Evolutionary conservation across 306 rosid species (phyloP), one percentile per base, ranked within the genome.

Genomic region (Argentina anserina): DNA sequence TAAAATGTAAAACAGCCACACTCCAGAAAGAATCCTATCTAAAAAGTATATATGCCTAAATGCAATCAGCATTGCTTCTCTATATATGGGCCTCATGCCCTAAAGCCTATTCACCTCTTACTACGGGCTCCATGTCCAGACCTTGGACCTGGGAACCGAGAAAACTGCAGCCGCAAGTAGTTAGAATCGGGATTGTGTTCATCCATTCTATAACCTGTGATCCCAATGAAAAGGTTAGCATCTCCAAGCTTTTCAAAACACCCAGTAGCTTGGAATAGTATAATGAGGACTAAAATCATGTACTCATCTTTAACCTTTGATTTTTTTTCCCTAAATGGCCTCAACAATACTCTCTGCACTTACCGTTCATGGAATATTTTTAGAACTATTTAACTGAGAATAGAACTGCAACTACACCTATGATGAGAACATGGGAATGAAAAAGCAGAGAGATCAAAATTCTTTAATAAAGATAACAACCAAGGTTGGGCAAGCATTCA

Each of bases 141-240:
- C 77, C 98, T 87, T 10, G 96, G 97, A 53, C 98, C 97, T n/a
- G 98, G 97, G 82, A 47, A 85, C 70, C 97, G 84, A 15, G 98
- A 90, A 86, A 93, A 93, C 79, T 93, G 97, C 77, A 93, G 90
- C 84, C 91, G 80, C 86, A 93, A 72, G 71, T 84, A 85, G 78
- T 68, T 90, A 37, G 93, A 93, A 58, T 86, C 92, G 0, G 89
- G 84, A 69, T 73, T 79, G 40, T 81, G 83, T 81, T 92, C 95
- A 65, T 92, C 98, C 58, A 90, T 87, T 81, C 80, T 83, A 68
- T 90, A 90, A 67, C 96, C 98, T 93, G 90, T 29, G 8, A 36
- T 74, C 39, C 67, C 62, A 85, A 80, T 42, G 37, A 81, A 17
- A 67, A 58, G 5, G 81, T 92, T 68, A 87, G 82, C 64, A 83